Evolutionary conservation across 2,329 filamentous ascomycete species (phyloP).

Genomic region (Cytospora schulzeri): DNA sequence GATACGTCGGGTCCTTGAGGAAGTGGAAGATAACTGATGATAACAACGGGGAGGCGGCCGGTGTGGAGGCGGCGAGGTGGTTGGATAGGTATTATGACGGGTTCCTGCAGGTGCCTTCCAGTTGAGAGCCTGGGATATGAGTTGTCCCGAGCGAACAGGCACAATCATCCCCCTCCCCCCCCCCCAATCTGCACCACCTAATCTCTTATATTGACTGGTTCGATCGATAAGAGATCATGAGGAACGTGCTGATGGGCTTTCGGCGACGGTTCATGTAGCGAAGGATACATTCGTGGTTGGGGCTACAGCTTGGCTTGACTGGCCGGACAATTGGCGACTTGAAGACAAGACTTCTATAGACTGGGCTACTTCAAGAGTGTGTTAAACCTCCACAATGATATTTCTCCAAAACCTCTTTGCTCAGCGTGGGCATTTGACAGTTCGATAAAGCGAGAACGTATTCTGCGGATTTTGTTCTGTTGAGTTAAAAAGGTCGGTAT

Average conservation of each 20-base stretch:
- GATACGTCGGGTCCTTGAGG: slow-evolving; percentile 68
- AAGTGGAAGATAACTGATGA: slow-evolving; percentile 51
- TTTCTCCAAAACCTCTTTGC: too few species aligned
- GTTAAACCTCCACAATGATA: neutral
- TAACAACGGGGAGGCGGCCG: slow-evolving; percentile 47
- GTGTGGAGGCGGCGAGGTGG: slow-evolving; percentile 53
- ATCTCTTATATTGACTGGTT: too few species aligned
- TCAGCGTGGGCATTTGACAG: too few species aligned
- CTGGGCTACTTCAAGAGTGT: neutral
- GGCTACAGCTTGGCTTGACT: neutral
- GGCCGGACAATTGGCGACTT: neutral
- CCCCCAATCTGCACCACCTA: too few species aligned
- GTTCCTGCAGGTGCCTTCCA: slow-evolving; percentile 53
- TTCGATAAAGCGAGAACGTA: too few species aligned
- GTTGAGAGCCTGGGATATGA: neutral
- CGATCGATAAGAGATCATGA: too few species aligned
- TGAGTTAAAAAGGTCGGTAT: too few species aligned
- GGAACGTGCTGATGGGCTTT: too few species aligned
- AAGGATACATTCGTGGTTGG: neutral
- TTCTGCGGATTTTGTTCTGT: neutral
- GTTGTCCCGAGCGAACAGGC: neutral
- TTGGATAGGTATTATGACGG: slow-evolving; percentile 56
- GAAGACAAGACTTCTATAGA: neutral
- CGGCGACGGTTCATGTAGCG: too few species aligned
- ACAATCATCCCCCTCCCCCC: too few species aligned